Conservation (phyloP, 192 early-diverging fungal genomes). For the Obelidium mucronatum region DNA sequence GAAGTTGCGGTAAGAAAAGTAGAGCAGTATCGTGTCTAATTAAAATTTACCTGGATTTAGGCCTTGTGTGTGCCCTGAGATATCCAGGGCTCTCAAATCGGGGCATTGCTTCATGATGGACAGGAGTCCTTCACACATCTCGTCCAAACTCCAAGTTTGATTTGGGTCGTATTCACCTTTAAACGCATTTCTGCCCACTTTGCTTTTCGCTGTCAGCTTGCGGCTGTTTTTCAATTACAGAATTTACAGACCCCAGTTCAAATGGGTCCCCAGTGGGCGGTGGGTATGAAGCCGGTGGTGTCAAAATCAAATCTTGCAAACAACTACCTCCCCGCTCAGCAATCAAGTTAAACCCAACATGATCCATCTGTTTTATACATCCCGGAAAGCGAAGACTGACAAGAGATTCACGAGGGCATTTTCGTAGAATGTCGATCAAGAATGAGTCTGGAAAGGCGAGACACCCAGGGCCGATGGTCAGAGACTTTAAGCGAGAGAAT, state of each 20-base stretch:
- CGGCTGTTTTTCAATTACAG: background rate
- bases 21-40: background rate
- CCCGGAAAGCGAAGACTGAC: conserved; percentile 24
- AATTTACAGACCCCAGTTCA: background rate
- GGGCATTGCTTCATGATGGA: background rate
- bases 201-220: background rate
- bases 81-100: conserved; percentile 28
- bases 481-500: conserved; percentile 19
- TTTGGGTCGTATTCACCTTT: conserved; percentile 3
- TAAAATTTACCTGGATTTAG: conserved; percentile 17
- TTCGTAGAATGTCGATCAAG: conserved; percentile 22
- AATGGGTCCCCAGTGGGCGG: background rate
- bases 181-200: background rate
- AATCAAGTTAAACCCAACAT: conserved; percentile 12
- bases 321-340: conserved; percentile 24
- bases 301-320: conserved; percentile 35
- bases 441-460: conserved; percentile 36
- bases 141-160: conserved; percentile 12
- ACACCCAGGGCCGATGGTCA: conserved; percentile 33
- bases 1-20: background rate
- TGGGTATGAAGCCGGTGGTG: conserved; percentile 30
- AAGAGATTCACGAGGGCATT: conserved; percentile 25
- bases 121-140: conserved; percentile 4
- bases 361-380: background rate
- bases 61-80: conserved; percentile 34